Evolutionary conservation across 352 stramenopile species (phyloP).

Genomic region (Phytophthora kernoviae): DNA sequence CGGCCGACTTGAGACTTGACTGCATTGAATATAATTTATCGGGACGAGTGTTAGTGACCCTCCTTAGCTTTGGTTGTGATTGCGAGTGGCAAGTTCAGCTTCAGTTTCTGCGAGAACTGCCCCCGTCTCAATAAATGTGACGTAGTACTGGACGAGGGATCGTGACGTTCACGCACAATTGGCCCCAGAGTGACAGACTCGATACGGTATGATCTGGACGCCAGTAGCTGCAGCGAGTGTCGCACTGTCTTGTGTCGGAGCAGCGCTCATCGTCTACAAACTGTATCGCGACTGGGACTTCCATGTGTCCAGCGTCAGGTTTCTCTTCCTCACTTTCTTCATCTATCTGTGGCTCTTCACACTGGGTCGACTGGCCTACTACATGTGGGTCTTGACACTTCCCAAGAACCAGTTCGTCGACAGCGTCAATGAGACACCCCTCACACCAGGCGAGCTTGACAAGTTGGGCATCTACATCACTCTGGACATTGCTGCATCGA

Average conservation of each 20-base stretch:
- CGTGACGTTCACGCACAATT: background rate
- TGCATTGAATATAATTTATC: conserved; percentile 5
- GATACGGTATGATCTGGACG: conserved; percentile 40
- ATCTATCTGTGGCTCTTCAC: conserved; percentile 39
- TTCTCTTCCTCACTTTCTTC: conserved; percentile 49
- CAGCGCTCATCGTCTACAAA: conserved; percentile 30
- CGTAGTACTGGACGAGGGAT: background rate
- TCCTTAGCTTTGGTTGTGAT: too few species aligned
- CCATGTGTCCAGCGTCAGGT: conserved; percentile 38
- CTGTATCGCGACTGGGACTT: conserved; percentile 43
- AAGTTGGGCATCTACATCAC: conserved; percentile 37
- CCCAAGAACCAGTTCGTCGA: conserved; percentile 8
- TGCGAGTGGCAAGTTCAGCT: background rate
- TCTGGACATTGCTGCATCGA: conserved; percentile 20
- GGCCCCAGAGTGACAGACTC: background rate
- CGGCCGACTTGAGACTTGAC: too few species aligned
- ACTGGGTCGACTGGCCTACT: conserved; percentile 16
- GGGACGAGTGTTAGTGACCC: too few species aligned
- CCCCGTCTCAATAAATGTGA: conserved; percentile 5
- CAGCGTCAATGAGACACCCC: conserved; percentile 18
- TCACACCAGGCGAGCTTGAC: conserved; percentile 32
- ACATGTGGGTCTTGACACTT: conserved; percentile 30
- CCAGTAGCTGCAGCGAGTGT: conserved; percentile 22
- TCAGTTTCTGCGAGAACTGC: background rate
- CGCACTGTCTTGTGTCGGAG: conserved; percentile 24